Conservation (phyloP, 176 grass and related monocot genomes). For the Juncus effusus region DNA sequence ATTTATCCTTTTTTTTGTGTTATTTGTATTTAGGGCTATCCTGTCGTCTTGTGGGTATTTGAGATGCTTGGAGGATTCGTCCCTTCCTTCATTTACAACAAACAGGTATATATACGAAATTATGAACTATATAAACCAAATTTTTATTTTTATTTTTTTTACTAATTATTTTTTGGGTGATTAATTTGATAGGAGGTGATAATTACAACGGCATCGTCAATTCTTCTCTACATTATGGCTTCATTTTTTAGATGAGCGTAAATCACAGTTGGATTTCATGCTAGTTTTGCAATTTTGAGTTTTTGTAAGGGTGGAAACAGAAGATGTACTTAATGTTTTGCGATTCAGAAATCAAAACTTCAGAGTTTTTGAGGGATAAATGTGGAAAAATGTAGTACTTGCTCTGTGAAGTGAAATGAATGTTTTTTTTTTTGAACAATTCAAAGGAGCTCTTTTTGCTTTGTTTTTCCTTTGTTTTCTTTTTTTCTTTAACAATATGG, state of each 20-base stretch:
- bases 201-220: constrained; percentile 40
- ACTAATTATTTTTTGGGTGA: not conserved
- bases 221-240: constrained; percentile 51
- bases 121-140: constrained; percentile 15
- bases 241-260: constrained; percentile 47
- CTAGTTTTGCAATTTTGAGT: not conserved
- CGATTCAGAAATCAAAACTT: too few species aligned
- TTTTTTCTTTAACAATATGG: too few species aligned
- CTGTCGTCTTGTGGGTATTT: constrained; percentile 37
- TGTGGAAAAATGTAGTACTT: too few species aligned
- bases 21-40: constrained; percentile 36
- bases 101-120: constrained; percentile 47
- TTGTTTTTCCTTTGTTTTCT: too few species aligned
- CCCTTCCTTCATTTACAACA: constrained; percentile 42
- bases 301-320: not conserved
- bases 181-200: constrained; percentile 49
- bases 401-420: too few species aligned
- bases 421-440: too few species aligned
- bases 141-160: not conserved
- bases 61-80: constrained; percentile 34
- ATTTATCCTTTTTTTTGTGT: constrained; percentile 22
- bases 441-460: too few species aligned
- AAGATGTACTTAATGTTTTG: not conserved
- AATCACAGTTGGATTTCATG: too few species aligned
- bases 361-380: too few species aligned